phyloP scores from a whole-genome alignment of 257 asterid species.

The Solanum lycopersicoides region DNA sequence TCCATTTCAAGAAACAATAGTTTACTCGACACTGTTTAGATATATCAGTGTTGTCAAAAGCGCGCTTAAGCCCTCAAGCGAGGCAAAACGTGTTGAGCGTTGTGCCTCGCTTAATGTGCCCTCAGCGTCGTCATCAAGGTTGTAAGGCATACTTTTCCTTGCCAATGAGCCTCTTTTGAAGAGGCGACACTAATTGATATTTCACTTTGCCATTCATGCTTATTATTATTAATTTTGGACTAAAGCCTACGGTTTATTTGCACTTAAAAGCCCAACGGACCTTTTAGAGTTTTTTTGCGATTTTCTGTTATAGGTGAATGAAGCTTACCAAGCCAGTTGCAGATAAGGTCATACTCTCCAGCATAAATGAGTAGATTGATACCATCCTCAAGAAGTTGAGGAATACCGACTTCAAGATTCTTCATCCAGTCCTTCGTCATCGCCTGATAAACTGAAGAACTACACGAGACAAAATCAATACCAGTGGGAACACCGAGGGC shows the following conservation, averaged over 20 bases:
- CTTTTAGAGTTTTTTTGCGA: neutral
- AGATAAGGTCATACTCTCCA: slow-evolving; percentile 65
- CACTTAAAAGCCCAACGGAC: neutral
- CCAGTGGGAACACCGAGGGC: slow-evolving; percentile 36
- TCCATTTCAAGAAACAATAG: neutral
- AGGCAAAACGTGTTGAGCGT: neutral
- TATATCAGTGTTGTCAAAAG: neutral
- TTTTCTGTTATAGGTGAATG: neutral
- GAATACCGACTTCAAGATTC: slow-evolving; percentile 39
- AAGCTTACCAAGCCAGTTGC: slow-evolving; percentile 70
- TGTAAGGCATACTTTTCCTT: neutral
- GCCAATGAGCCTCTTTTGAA: neutral
- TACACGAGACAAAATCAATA: slow-evolving; percentile 44
- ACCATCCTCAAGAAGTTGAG: slow-evolving; percentile 50
- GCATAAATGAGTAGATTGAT: slow-evolving; percentile 47
- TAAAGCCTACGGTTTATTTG: neutral
- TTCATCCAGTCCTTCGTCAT: slow-evolving; percentile 46
- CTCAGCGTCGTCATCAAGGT: neutral
- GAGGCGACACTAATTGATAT: neutral
- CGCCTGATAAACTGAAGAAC: slow-evolving; percentile 18
- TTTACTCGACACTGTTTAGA: neutral
- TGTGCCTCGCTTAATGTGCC: neutral
- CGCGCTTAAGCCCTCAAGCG: neutral
- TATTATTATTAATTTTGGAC: neutral
- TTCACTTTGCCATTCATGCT: neutral